These are phyloP conservation scores for Pythium vanterpoolii DNA, from an alignment of 352 stramenopile genomes.

Conservation along the genomic window DNA sequence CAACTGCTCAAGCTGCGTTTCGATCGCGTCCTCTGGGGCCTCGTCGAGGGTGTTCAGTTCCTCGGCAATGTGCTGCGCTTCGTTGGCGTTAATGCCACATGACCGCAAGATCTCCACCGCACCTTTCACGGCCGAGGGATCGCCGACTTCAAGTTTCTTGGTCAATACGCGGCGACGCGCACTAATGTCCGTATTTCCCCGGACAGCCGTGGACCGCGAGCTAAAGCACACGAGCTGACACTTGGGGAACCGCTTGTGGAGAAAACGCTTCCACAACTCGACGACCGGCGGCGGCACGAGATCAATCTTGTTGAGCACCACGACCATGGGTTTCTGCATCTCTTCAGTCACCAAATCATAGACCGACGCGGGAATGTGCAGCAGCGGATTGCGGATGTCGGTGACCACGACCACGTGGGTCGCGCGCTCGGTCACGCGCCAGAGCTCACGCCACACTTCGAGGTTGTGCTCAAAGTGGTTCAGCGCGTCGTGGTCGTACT, in stretches of 20 bases:
- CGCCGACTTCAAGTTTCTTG: slow-evolving; percentile 78
- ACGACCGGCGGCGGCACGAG: slow-evolving; percentile 61
- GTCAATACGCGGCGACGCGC: slow-evolving; percentile 65
- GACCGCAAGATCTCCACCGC: slow-evolving; percentile 66
- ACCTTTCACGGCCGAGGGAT: slow-evolving; percentile 57
- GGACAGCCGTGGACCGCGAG: slow-evolving; percentile 69
- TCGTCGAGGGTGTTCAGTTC: slow-evolving; percentile 46
- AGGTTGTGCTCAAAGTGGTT: slow-evolving; percentile 88
- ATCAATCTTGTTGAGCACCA: slow-evolving; percentile 88
- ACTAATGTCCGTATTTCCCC: slow-evolving; percentile 63
- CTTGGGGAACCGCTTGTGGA: slow-evolving; percentile 61
- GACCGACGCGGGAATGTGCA: slow-evolving; percentile 78
- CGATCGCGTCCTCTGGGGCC: neutral
- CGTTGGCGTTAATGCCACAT: slow-evolving; percentile 49
- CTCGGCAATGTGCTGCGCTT: slow-evolving; percentile 58
- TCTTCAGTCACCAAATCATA: slow-evolving; percentile 76
- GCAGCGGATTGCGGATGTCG: slow-evolving; percentile 75
- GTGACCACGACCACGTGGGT: slow-evolving; percentile 78
- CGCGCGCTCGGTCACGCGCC: slow-evolving; percentile 79
- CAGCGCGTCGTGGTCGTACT: slow-evolving; percentile 77
- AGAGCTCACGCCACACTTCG: slow-evolving; percentile 85
- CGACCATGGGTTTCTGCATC: slow-evolving; percentile 71
- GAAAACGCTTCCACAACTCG: slow-evolving; percentile 61
- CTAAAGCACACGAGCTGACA: slow-evolving; percentile 75
- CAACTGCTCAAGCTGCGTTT: slow-evolving; percentile 26